phyloP scores from a whole-genome alignment of 2,329 filamentous ascomycete genomes.

The Dactylellina parvicollis region DNA sequence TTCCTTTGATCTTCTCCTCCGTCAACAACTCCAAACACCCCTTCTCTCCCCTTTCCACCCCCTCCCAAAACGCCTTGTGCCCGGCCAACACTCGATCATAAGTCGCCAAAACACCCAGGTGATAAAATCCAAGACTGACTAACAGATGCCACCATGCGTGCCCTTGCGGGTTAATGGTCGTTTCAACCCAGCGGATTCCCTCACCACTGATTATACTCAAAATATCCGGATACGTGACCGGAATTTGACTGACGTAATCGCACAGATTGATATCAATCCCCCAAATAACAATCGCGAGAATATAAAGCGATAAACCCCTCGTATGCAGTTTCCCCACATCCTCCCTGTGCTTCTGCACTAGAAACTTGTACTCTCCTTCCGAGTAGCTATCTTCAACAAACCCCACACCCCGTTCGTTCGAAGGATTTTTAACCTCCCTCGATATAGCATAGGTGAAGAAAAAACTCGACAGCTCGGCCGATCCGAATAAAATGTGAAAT shows the following conservation, averaged over 20 bases:
- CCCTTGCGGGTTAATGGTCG: conserved; percentile 46
- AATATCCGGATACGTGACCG: conserved; percentile 21
- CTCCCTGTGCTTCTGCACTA: conserved; percentile 6
- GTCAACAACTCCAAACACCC: conserved; percentile 37
- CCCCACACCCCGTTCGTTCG: background rate
- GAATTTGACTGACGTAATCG: conserved; percentile 32
- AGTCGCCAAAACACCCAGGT: conserved; percentile 21
- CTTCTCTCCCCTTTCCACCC: conserved; percentile 23
- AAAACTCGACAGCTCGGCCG: conserved; percentile 20
- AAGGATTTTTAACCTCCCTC: background rate
- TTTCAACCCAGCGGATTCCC: conserved; percentile 19
- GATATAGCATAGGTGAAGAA: conserved; percentile 1
- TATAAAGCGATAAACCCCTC: conserved; percentile 19
- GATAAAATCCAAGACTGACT: conserved; percentile 45
- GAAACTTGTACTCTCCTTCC: conserved; percentile 34
- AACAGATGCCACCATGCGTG: conserved; percentile 51
- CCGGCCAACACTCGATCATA: conserved; percentile 34
- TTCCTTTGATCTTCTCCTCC: conserved; percentile 17
- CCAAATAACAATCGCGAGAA: conserved; percentile 31
- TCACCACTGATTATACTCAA: background rate
- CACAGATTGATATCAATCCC: conserved; percentile 42
- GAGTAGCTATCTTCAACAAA: conserved; percentile 19
- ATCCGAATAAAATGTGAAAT: conserved; percentile 44
- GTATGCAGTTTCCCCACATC: conserved; percentile 23
- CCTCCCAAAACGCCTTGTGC: conserved; percentile 36